Conservation (phyloP, 2,329 filamentous ascomycete genomes). For the Ascochyta lentis region DNA sequence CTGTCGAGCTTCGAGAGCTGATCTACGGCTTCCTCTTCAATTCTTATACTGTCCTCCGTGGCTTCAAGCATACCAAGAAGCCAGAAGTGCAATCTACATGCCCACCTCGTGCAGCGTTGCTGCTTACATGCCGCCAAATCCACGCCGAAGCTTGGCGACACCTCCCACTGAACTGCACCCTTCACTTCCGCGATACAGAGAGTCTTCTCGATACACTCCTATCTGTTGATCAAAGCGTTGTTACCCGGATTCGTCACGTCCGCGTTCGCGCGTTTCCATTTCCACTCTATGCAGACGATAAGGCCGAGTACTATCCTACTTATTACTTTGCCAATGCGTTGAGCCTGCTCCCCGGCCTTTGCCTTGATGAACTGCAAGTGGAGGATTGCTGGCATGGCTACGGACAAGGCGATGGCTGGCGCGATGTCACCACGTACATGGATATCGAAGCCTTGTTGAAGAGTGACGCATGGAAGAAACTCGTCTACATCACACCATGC, state of each 20-base stretch:
- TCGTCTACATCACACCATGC: constrained; percentile 42
- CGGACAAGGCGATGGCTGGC: constrained; percentile 42
- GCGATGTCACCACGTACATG: constrained; percentile 45
- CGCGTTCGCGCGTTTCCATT: constrained; percentile 44
- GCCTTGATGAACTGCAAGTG: constrained; percentile 40
- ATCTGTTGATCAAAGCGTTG: constrained; percentile 36
- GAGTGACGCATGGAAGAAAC: constrained; percentile 43
- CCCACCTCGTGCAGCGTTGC: constrained; percentile 38
- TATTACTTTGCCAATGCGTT: constrained; percentile 44
- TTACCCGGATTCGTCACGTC: constrained; percentile 43
- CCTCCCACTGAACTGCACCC: constrained; percentile 38
- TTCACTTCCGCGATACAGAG: constrained; percentile 46
- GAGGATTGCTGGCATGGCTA: constrained; percentile 48
- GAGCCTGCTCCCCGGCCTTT: constrained; percentile 40
- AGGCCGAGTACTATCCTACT: constrained; percentile 39
- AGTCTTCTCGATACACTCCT: constrained; percentile 42
- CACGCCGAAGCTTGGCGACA: constrained; percentile 42
- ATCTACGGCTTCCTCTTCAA: constrained; percentile 46
- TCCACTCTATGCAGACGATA: constrained; percentile 36
- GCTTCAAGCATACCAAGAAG: constrained; percentile 28
- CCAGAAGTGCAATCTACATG: constrained; percentile 1
- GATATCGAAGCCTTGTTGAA: constrained; percentile 43
- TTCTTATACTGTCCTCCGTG: constrained; percentile 38
- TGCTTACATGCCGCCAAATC: constrained; percentile 41
- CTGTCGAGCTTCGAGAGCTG: constrained; percentile 42